Conservation (phyloP, 352 stramenopile species). For the Globisporangium solare region DNA sequence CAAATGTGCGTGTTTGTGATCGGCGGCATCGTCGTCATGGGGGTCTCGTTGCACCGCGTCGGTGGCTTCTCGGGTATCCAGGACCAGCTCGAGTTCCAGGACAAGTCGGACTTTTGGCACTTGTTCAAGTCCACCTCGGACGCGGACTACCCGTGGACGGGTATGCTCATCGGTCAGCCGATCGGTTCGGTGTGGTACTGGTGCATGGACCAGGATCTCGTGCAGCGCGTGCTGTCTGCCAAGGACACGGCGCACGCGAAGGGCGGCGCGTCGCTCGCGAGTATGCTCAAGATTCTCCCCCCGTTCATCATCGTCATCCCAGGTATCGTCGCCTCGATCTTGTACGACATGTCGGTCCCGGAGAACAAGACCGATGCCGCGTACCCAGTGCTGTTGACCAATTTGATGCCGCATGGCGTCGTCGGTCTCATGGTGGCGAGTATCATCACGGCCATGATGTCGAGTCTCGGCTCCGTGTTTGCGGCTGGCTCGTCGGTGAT, state of each 20-base stretch:
- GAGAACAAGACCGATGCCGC: constrained; percentile 48
- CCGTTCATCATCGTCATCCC: constrained; percentile 69
- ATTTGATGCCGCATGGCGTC: constrained; percentile 61
- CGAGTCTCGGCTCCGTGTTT: constrained; percentile 60
- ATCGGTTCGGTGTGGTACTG: constrained; percentile 67
- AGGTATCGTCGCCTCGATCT: constrained; percentile 51
- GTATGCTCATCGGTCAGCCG: constrained; percentile 62
- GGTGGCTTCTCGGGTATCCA: constrained; percentile 48
- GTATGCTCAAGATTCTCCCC: constrained; percentile 59
- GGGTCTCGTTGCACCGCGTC: constrained; percentile 46
- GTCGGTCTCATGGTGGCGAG: constrained; percentile 64
- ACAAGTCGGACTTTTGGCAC: constrained; percentile 40
- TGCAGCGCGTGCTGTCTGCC: constrained; percentile 64
- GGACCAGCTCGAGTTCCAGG: constrained; percentile 38
- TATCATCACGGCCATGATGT: constrained; percentile 74
- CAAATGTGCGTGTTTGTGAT: constrained; percentile 65
- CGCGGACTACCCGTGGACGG: constrained; percentile 61
- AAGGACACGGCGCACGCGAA: constrained; percentile 64
- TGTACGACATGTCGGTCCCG: constrained; percentile 54
- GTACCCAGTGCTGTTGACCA: constrained; percentile 60
- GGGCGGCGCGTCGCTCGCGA: constrained; percentile 44
- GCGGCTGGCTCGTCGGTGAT: constrained; percentile 51
- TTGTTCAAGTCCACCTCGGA: constrained; percentile 50
- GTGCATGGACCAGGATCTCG: constrained; percentile 70
- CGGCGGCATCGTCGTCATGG: constrained; percentile 52